Evolutionary conservation across 2,329 filamentous ascomycete species (phyloP), one percentile per base, ranked within the genome.

Genomic region (Stachybotrys echinatus): DNA sequence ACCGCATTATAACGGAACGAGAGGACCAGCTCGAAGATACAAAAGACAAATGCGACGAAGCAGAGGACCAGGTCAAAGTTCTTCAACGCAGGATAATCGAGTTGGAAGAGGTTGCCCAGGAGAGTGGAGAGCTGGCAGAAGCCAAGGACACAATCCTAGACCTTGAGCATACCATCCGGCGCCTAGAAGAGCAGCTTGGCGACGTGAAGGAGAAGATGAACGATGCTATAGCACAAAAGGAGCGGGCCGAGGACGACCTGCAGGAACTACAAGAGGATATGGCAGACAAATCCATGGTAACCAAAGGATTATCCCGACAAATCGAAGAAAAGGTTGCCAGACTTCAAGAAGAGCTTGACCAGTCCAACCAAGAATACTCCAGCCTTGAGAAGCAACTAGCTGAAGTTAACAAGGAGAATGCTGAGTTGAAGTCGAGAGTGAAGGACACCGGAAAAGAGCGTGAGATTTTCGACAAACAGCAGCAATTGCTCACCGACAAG

Each of bases 281-380:
- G 77, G 79, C 86, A 20, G 85, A 92, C 67, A 91, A 90, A 58
- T 92, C 88, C 0, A 78, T 90, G 37, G 82, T 83, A 48, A 88
- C 86, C 12, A 90, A 88, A 62, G 87, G 85, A 2, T 74, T 89
- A 8, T 88, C 83, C 48, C 80, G 87, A 27, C 87, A 92, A 66
- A 77, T 89, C 18, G 87, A 92, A 59, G 86, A 89, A 56, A 89
- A 84, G 65, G 71, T 83, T 8, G 70, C 74, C 47, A 81, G 82
- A 27, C 70, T 92, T 10, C 85, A 91, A 57, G 72, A 79, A 43
- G 86, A 91, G 50, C 69, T 89, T 6, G 79, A 81, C 50, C 70
- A 70, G 52, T 70, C 75, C 18, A 70, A 74, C 19, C 66, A 74
- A 19, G 77, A 77, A 47, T 75, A 74, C 48, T 68, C 70, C 14